Evolutionary conservation across 1,139 yeast genomes (phyloP).

Genomic region (Lizanozyma gosingica): DNA sequence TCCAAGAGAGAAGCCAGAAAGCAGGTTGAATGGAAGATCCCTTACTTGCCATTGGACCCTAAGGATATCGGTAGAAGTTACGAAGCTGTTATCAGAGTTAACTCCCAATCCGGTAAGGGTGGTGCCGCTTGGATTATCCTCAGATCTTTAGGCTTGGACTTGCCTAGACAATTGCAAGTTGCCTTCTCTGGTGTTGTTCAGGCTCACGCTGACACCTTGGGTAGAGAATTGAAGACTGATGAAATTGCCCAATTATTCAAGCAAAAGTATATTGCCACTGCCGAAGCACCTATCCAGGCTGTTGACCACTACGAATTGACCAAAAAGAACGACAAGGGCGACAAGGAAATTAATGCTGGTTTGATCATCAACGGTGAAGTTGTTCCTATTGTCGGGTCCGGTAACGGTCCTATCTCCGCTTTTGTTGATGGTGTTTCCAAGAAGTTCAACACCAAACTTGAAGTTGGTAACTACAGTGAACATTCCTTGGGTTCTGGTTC

Average conservation of each 20-base stretch:
- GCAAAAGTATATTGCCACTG: conserved; percentile 42
- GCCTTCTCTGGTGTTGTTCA: conserved; percentile 85
- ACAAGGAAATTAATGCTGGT: conserved; percentile 21
- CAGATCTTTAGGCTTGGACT: conserved; percentile 78
- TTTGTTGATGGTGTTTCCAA: conserved; percentile 68
- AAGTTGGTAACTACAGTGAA: conserved; percentile 80
- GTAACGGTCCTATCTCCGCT: conserved; percentile 95
- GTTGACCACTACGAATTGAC: conserved; percentile 22
- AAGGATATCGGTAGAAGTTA: conserved; percentile 92
- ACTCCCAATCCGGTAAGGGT: conserved; percentile 97
- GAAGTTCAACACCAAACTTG: conserved; percentile 47
- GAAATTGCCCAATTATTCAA: conserved; percentile 77
- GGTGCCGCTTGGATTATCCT: conserved; percentile 97
- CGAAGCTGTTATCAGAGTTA: conserved; percentile 96
- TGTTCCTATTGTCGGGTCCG: conserved; percentile 53
- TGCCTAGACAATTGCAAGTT: conserved; percentile 88
- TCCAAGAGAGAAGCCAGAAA: conserved; percentile 39
- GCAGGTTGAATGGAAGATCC: conserved; percentile 63
- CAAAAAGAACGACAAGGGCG: conserved; percentile 11
- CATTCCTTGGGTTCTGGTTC: conserved; percentile 89
- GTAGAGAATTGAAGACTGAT: conserved; percentile 71
- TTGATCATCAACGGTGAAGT: conserved; percentile 36
- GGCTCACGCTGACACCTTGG: conserved; percentile 66
- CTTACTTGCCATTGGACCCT: conserved; percentile 95
- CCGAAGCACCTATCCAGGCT: conserved; percentile 29